Percentiles rank a stretch among this genome's conserved stretches.
Conservation (phyloP, 345 rosid genomes). For the Brassica carinata region DNA sequence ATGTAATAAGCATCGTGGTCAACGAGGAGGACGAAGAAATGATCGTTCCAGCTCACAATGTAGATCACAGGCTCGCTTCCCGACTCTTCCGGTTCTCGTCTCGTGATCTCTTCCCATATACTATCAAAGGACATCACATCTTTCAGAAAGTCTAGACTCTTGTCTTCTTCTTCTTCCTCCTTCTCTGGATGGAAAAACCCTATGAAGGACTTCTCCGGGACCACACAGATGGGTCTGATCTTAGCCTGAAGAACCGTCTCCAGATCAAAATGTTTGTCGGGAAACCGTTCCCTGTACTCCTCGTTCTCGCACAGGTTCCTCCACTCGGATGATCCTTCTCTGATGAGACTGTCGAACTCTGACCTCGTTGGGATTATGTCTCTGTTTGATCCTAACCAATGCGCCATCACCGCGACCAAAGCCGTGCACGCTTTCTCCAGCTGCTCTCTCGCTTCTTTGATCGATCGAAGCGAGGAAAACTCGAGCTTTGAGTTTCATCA, state of each 20-base stretch:
- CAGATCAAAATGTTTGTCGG: constrained; percentile 93
- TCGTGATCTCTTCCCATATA: constrained; percentile 91
- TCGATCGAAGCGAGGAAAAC: constrained; percentile 94
- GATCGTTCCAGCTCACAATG: constrained; percentile 99
- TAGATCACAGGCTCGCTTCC: constrained; percentile 54
- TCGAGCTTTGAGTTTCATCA: constrained; percentile 72
- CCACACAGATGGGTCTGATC: constrained; percentile 67
- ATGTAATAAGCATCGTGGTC: constrained; percentile 87
- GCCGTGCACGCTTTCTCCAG: constrained; percentile 97
- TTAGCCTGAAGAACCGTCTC: constrained; percentile 92
- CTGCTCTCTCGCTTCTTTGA: constrained; percentile 92
- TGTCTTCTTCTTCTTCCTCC: constrained; percentile 56
- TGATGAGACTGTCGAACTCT: constrained; percentile 81
- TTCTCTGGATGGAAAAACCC: constrained; percentile 85
- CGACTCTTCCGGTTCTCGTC: constrained; percentile 48
- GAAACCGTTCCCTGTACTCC: constrained; percentile 68
- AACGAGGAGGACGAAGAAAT: constrained; percentile 85
- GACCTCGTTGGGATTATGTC: constrained; percentile 90
- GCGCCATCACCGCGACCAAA: constrained; percentile 90
- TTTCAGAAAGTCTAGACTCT: constrained; percentile 70
- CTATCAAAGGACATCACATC: constrained; percentile 93
- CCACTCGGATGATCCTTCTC: constrained; percentile 96
- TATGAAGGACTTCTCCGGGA: constrained; percentile 73
- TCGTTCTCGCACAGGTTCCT: constrained; percentile 86
- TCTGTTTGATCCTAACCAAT: constrained; percentile 83